Evolutionary conservation across 2,329 filamentous ascomycete species (phyloP), one percentile per base, ranked within the genome.

Genomic region (Xylaria sp.): DNA sequence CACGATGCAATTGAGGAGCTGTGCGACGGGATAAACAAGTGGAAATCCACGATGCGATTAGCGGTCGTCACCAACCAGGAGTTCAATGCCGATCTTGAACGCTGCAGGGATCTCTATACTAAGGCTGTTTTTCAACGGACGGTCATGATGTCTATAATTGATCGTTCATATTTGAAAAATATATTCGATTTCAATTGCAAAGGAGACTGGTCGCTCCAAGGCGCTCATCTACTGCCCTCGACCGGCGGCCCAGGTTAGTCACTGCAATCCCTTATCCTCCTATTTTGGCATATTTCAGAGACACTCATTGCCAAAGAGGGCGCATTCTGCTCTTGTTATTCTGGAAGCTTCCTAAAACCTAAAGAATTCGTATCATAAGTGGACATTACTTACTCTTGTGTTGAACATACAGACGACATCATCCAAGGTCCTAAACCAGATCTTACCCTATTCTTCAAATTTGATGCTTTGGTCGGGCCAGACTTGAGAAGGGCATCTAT

Each of bases 381-480:
- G 17, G 45, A 19, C 6, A 48, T n/a, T 48, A 21, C 45, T 48
- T 3, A 48, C 45, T 14, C 19, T n/a, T 12, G 45, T 7, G 45
- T 14, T 21, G 4, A 27, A 48, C 3, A 48, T 48, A 48, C 19
- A 50, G 47, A 21, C 39, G 24, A 59, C 24, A 34, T 21, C 1
- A 59, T 59, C 42, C 9, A 6, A 2, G 42, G 8, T 14, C 57
- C 57, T 11, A 36, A 36, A 17, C 57, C 57, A 27, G 45, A 60
- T 36, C 27, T 60, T n/a, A 45, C 57, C n/a, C 50, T 60, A 24
- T 60, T 51, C 57, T 60, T 60, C 45, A 51, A 8, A 50, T 8
- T 4, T 24, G n/a, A 9, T 3, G 27, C 42, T 11, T 19, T 59
- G 34, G 2, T 47, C 34, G 56, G 39, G 4, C 3, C 19, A 19